phyloP scores from a whole-genome alignment of 495 filamentous ascomycete species.

The Neurospora cerealis region DNA sequence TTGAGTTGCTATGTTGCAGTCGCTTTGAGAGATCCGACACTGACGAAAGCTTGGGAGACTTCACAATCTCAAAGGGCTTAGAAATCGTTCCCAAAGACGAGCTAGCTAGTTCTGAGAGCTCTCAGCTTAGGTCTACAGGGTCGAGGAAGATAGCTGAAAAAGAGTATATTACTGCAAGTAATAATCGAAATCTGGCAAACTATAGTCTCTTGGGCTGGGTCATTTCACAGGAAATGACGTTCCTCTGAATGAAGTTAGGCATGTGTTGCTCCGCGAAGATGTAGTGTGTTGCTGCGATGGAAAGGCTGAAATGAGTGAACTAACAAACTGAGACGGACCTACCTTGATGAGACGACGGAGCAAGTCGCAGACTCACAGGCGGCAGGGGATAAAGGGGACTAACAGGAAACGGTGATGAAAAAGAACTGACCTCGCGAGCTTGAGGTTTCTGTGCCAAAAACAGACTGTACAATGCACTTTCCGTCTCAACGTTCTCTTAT shows the following conservation, averaged over 20 bases:
- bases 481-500: too few relatives aligned
- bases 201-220: not conserved
- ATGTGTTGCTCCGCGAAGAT: not conserved
- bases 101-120: not conserved
- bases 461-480: too few relatives aligned
- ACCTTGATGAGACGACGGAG: not conserved
- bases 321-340: not conserved
- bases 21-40: not conserved
- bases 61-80: not conserved
- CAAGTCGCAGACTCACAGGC: not conserved
- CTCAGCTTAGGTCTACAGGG: not conserved
- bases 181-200: accelerated
- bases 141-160: not conserved
- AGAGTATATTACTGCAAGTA: not conserved
- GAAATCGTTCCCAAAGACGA: not conserved
- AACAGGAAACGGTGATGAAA: not conserved
- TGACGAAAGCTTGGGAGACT: not conserved
- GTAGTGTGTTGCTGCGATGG: not conserved
- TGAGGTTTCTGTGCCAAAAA: too few relatives aligned
- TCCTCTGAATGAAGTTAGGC: not conserved
- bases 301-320: not conserved
- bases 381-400: not conserved
- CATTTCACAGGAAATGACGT: not conserved
- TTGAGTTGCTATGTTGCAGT: not conserved
- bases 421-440: not conserved